A percentile compares a stretch with the other conserved stretches of the same genome.
Conservation (phyloP, 257 asterid species). For the Ligustrum vulgare region DNA sequence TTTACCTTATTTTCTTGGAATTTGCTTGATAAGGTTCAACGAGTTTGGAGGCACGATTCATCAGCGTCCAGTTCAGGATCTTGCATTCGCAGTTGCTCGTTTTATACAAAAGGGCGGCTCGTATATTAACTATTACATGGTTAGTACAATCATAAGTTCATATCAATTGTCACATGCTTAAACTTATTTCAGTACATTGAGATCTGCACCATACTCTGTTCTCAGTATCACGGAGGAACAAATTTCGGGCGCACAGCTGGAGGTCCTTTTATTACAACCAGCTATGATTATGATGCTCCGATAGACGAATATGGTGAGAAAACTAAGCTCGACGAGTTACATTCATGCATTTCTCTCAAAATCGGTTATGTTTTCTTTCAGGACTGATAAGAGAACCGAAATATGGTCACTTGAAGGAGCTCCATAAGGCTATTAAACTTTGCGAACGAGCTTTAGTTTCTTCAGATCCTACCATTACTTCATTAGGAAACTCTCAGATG, state of each 20-base stretch:
- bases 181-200: constrained; percentile 1
- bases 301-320: constrained; percentile 66
- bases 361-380: constrained; percentile 13
- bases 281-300: constrained; percentile 80
- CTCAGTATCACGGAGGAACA: constrained; percentile 79
- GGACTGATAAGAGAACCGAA: constrained; percentile 68
- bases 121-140: constrained; percentile 69
- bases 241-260: constrained; percentile 79
- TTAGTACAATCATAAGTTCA: constrained; percentile 20
- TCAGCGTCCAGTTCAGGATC: constrained; percentile 69
- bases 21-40: constrained; percentile 44
- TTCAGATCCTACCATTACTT: constrained; percentile 44
- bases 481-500: constrained; percentile 56
- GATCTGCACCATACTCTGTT: not conserved
- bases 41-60: constrained; percentile 59
- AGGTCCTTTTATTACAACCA: constrained; percentile 68
- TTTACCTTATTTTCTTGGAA: constrained; percentile 2
- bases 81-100: constrained; percentile 73
- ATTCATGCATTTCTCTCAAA: not conserved
- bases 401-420: constrained; percentile 64
- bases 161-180: not conserved
- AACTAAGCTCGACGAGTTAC: not conserved
- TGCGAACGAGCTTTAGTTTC: constrained; percentile 55
- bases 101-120: constrained; percentile 67
- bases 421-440: constrained; percentile 63